These are phyloP conservation scores for Brassica cretica DNA, from an alignment of 345 rosid genomes.

Conservation along the genomic window DNA sequence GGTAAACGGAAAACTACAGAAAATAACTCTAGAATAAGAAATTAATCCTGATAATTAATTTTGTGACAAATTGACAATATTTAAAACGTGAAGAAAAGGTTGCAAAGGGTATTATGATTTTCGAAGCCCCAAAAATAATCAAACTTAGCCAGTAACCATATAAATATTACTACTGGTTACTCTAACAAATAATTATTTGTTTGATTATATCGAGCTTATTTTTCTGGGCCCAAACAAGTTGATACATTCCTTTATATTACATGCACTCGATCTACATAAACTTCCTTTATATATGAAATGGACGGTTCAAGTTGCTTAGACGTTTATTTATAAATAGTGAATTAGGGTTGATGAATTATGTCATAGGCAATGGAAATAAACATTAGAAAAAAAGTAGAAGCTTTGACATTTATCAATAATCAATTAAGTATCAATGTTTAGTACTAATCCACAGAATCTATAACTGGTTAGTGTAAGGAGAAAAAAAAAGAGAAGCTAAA, in stretches of 20 bases:
- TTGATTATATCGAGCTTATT: background rate
- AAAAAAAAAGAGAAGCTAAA: background rate
- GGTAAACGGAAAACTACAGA: background rate
- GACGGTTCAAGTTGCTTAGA: background rate
- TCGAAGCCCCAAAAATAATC: too few relatives aligned
- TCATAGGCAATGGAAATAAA: background rate
- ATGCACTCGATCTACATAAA: too few relatives aligned
- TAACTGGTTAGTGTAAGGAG: slow-evolving; percentile 2
- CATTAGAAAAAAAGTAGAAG: background rate
- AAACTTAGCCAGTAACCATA: background rate
- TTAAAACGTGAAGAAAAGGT: background rate
- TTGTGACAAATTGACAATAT: background rate
- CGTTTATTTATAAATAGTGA: background rate
- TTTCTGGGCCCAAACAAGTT: background rate
- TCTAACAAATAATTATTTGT: background rate
- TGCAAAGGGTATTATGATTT: background rate
- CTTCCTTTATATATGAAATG: background rate
- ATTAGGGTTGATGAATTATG: background rate
- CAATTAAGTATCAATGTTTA: slow-evolving; percentile 1
- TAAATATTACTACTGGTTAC: background rate
- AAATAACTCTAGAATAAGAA: background rate
- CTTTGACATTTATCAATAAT: background rate
- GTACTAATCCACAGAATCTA: slow-evolving; percentile 14
- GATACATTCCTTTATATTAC: background rate
- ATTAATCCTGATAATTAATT: background rate